These are phyloP conservation scores for Stellera chamaejasme DNA, from an alignment of 345 rosid genomes.

Conservation along the genomic window DNA sequence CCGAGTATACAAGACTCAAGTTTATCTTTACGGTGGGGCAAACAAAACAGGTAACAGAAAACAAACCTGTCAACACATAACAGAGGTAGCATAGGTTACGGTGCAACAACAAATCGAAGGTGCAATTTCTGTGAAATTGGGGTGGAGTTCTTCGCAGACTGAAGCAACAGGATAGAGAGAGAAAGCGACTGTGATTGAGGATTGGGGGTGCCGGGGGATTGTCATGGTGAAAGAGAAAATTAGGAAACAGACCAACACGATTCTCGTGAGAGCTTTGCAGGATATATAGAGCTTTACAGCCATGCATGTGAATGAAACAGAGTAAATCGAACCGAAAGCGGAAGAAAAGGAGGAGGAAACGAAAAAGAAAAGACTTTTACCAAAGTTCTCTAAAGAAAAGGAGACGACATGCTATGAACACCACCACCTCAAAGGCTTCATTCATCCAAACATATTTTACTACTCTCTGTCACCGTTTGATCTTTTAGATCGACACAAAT, in stretches of 20 bases:
- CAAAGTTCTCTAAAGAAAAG: background rate
- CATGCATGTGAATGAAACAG: conserved; percentile 34
- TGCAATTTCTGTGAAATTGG: conserved; percentile 14
- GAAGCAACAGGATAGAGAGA: conserved; percentile 16
- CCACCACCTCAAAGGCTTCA: conserved; percentile 14
- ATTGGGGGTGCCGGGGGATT: conserved; percentile 10
- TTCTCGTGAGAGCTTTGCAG: conserved; percentile 55
- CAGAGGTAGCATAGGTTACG: background rate
- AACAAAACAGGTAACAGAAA: conserved; percentile 13
- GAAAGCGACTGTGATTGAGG: conserved; percentile 8
- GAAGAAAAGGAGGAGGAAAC: conserved; percentile 8
- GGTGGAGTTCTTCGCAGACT: conserved; percentile 13
- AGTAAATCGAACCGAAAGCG: conserved; percentile 5
- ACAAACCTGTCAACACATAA: conserved; percentile 6
- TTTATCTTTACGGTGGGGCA: conserved; percentile 24
- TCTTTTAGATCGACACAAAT: background rate
- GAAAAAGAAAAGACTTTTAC: conserved; percentile 14
- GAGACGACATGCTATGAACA: conserved; percentile 6
- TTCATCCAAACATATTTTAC: background rate
- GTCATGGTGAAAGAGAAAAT: conserved; percentile 13
- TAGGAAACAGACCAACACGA: conserved; percentile 28
- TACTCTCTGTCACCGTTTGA: too few species aligned
- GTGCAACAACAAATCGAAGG: background rate
- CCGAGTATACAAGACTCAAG: conserved; percentile 12
- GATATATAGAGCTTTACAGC: conserved; percentile 38